phyloP scores from a whole-genome alignment of 257 asterid genomes.

The Knoxia roxburghii region DNA sequence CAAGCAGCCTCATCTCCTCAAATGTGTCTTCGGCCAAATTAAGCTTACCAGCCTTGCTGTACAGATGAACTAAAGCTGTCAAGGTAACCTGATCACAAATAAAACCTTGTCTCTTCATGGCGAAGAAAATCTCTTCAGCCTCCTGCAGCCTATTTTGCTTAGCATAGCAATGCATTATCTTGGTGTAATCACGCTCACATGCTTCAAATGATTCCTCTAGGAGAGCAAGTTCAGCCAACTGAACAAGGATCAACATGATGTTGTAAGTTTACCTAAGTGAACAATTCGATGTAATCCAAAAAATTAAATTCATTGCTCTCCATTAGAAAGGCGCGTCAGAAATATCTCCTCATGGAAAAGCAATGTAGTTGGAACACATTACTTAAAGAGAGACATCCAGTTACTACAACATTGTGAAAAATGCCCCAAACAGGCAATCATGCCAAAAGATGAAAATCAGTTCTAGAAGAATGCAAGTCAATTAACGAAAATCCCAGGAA shows the following conservation, averaged over 20 bases:
- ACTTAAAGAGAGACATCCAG: not conserved
- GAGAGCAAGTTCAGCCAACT: conserved; percentile 67
- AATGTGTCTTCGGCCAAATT: conserved; percentile 53
- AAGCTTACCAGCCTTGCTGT: conserved; percentile 83
- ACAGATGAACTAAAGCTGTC: conserved; percentile 78
- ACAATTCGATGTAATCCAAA: conserved; percentile 6
- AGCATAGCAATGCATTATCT: conserved; percentile 59
- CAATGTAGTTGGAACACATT: not conserved
- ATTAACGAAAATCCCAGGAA: not conserved
- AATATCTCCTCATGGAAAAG: not conserved
- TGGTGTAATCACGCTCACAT: conserved; percentile 76
- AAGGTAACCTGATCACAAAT: conserved; percentile 68
- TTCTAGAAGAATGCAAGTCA: not conserved
- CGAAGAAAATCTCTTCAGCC: conserved; percentile 53
- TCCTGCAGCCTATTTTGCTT: conserved; percentile 46
- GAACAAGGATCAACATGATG: conserved; percentile 8
- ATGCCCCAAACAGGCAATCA: not conserved
- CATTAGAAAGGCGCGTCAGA: not conserved
- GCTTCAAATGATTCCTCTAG: conserved; percentile 78
- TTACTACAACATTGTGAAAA: too few species aligned
- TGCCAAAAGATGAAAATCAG: not conserved
- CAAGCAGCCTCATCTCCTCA: conserved; percentile 79
- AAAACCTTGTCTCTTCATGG: conserved; percentile 68
- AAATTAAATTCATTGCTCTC: not conserved
- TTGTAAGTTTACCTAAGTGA: conserved; percentile 1